These are phyloP conservation scores for Penicillium waksmanii DNA, from an alignment of 495 filamentous ascomycete species.

Conservation along the genomic window DNA sequence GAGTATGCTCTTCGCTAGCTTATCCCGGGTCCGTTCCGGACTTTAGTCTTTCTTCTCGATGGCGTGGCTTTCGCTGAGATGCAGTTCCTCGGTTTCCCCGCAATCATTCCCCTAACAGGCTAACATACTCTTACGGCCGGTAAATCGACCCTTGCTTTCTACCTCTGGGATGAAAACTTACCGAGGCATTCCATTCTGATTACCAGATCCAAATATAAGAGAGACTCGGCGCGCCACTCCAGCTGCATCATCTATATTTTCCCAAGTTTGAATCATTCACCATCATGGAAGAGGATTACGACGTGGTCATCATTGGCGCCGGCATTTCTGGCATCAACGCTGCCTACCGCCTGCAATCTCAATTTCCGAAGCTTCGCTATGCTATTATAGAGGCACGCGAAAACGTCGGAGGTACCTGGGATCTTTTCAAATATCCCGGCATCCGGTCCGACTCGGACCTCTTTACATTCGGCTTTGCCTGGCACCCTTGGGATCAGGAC, in stretches of 20 bases:
- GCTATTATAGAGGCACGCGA: constrained; percentile 59
- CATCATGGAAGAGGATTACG: constrained; percentile 27
- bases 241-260: neutral
- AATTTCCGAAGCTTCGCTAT: constrained; percentile 52
- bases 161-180: too few species aligned
- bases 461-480: constrained; percentile 62
- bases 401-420: constrained; percentile 65
- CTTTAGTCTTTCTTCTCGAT: too few species aligned
- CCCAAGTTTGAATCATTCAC: neutral
- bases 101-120: too few species aligned
- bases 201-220: too few species aligned
- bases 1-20: neutral
- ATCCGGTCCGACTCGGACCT: constrained; percentile 61
- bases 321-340: constrained; percentile 48
- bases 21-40: too few species aligned
- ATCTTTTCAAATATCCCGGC: constrained; percentile 64
- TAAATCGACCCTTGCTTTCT: too few species aligned
- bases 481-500: constrained; percentile 58
- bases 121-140: too few species aligned
- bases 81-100: too few species aligned
- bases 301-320: constrained; percentile 43
- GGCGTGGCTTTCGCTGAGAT: too few species aligned
- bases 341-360: constrained; percentile 61
- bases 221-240: too few species aligned
- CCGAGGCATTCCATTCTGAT: too few species aligned